Evolutionary conservation across 805 yeast genomes (phyloP).

Genomic region (Saccharomycopsis fibuligera): DNA sequence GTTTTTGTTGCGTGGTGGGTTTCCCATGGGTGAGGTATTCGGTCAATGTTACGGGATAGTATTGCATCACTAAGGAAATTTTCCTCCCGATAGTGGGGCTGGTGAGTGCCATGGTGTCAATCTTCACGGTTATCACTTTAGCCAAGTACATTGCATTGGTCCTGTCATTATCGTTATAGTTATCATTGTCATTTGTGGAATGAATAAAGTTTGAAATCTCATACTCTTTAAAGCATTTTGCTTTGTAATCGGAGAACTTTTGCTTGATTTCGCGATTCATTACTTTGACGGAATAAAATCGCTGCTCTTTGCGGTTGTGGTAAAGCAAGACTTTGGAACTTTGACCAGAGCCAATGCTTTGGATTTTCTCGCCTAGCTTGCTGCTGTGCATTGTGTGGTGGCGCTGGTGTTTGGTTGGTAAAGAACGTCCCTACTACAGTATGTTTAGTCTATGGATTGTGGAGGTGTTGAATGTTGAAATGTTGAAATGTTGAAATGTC

Average conservation of each 20-base stretch:
- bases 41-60: slow-evolving; percentile 14
- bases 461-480: too few species aligned
- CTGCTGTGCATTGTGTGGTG: too few species aligned
- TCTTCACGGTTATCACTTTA: background rate
- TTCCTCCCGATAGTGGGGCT: too few species aligned
- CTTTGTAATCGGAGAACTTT: slow-evolving; percentile 1
- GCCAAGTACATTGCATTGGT: too few species aligned
- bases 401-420: too few species aligned
- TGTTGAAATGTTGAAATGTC: too few species aligned
- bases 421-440: too few species aligned
- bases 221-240: slow-evolving; percentile 3
- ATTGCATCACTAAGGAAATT: slow-evolving; percentile 10
- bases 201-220: background rate
- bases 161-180: background rate
- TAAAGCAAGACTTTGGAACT: slow-evolving; percentile 12
- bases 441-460: too few species aligned
- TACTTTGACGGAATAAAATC: background rate
- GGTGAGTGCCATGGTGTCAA: too few species aligned
- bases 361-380: slow-evolving; percentile 6
- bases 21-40: slow-evolving; percentile 2
- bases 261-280: background rate
- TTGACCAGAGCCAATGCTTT: slow-evolving; percentile 13
- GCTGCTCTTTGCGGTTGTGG: background rate
- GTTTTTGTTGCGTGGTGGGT: slow-evolving; percentile 3
- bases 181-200: too few species aligned